phyloP scores from a whole-genome alignment of 2,329 filamentous ascomycete genomes.

The Sporothrix mexicana region DNA sequence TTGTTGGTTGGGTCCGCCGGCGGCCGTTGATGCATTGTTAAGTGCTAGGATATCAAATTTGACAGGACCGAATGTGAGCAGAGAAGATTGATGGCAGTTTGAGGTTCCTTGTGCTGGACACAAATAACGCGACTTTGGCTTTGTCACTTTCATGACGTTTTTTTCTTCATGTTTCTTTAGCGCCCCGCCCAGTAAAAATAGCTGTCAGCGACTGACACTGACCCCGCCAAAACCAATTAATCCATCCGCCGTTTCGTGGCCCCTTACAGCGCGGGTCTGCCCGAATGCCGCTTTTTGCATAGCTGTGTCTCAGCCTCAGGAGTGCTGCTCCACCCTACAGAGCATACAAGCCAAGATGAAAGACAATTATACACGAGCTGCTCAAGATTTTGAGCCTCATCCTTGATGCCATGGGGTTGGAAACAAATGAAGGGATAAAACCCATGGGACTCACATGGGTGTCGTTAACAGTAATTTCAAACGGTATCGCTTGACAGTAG shows the following conservation, averaged over 20 bases:
- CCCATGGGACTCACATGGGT: too few relatives aligned
- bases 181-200: not conserved
- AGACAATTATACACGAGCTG: not conserved
- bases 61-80: not conserved
- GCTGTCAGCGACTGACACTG: not conserved
- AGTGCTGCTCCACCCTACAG: constrained; percentile 1
- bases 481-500: too few relatives aligned
- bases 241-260: not conserved
- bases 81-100: not conserved
- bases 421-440: too few relatives aligned
- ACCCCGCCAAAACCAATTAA: not conserved
- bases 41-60: too few relatives aligned
- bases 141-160: not conserved
- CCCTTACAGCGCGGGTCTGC: constrained; percentile 20
- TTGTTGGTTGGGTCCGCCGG: constrained; percentile 33
- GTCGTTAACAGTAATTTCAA: too few relatives aligned
- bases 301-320: not conserved
- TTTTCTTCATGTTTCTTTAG: not conserved
- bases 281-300: constrained; percentile 1
- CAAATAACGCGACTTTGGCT: too few relatives aligned
- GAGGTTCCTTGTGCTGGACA: too few relatives aligned
- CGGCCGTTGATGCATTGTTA: constrained; percentile 38
- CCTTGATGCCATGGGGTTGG: not conserved
- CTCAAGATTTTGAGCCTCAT: not conserved
- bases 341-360: not conserved